These are phyloP conservation scores for Akebia trifoliata DNA, from an alignment of 164 flowering plant species.

Conservation along the genomic window DNA sequence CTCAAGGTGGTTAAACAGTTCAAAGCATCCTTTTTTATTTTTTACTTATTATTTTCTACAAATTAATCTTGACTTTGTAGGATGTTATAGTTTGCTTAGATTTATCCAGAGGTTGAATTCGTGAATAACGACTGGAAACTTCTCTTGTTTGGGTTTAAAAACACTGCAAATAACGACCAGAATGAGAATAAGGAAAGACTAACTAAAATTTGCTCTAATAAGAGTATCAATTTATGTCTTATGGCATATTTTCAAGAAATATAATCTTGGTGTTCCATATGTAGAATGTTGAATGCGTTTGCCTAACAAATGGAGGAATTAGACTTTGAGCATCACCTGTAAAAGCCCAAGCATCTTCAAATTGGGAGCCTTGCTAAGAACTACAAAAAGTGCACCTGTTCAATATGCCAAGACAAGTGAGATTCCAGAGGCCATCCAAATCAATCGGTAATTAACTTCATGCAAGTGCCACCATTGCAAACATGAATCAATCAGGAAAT, in stretches of 20 bases:
- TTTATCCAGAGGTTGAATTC: too few species aligned
- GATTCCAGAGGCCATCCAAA: not conserved
- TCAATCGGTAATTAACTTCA: not conserved
- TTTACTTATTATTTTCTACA: not conserved
- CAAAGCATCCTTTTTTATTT: not conserved
- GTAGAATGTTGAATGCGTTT: not conserved
- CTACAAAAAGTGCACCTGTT: constrained; percentile 86
- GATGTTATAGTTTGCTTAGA: too few species aligned
- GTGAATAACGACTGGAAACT: too few species aligned
- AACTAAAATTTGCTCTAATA: too few species aligned
- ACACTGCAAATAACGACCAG: too few species aligned
- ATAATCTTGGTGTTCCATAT: too few species aligned
- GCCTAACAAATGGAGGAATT: not conserved
- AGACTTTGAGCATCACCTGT: constrained; percentile 44
- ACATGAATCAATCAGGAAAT: not conserved
- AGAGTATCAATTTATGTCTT: too few species aligned
- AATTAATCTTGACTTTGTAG: not conserved
- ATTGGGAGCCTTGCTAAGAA: constrained; percentile 65
- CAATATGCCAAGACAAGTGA: constrained; percentile 15
- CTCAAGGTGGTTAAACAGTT: not conserved
- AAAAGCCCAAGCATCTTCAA: constrained; percentile 95
- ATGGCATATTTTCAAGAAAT: too few species aligned
- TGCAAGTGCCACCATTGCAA: not conserved
- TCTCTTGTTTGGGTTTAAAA: too few species aligned
- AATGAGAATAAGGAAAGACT: too few species aligned